Percentiles rank a stretch among this genome's conserved stretches.
Evolutionary conservation across 1,284 basidiomycete species (phyloP).

Genomic region (Rhodotorula sp.): DNA sequence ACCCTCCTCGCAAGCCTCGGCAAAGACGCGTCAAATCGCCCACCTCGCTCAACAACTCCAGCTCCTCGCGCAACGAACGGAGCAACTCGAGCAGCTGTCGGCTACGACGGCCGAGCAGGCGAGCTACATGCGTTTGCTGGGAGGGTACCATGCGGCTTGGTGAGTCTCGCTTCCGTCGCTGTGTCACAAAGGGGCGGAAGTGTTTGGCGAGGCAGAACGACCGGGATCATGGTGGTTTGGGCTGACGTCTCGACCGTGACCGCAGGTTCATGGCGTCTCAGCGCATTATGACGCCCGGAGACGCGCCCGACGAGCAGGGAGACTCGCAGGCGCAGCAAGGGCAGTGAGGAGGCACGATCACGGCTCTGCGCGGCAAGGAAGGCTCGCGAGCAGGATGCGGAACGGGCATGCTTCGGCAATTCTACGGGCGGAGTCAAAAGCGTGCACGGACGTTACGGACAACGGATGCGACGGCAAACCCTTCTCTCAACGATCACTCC

Average conservation of each 20-base stretch:
- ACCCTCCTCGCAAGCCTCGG: background rate
- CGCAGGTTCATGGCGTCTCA: slow-evolving; percentile 34
- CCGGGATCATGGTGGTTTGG: too few species aligned
- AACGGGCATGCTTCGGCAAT: too few species aligned
- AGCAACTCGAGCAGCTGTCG: slow-evolving; percentile 29
- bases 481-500: too few species aligned
- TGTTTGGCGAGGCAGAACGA: background rate
- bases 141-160: slow-evolving; percentile 31
- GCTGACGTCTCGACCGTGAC: background rate
- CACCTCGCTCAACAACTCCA: slow-evolving; percentile 28
- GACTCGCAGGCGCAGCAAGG: background rate
- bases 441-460: too few species aligned
- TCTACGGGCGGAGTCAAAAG: too few species aligned
- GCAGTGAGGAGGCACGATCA: background rate
- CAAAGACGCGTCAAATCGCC: slow-evolving; percentile 20
- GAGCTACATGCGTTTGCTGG: slow-evolving; percentile 34
- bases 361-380: background rate
- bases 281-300: slow-evolving; percentile 19
- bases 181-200: too few species aligned
- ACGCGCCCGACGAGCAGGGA: background rate
- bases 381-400: background rate
- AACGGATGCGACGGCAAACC: too few species aligned
- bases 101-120: slow-evolving; percentile 34
- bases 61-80: slow-evolving; percentile 22
- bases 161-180: slow-evolving; percentile 1